Percentiles rank a stretch among this genome's conserved stretches.
phyloP scores from a whole-genome alignment of 148 eudicot genomes.

The Heliamphora exappendiculata region DNA sequence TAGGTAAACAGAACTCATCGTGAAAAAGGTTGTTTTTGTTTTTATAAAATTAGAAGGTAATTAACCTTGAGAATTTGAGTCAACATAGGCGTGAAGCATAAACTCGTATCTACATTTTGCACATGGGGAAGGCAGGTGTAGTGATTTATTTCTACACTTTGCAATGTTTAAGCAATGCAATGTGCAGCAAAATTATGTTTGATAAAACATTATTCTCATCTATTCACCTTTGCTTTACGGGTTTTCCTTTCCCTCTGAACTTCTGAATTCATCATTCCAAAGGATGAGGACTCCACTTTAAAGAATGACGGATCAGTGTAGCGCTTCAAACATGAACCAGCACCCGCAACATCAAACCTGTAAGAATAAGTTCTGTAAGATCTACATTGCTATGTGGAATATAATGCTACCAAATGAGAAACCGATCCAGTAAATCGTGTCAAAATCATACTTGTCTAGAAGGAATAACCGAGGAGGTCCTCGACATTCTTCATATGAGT shows the following conservation, averaged over 20 bases:
- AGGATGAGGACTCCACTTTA: slow-evolving; percentile 47
- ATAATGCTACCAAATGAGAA: not conserved
- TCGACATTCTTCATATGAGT: slow-evolving; percentile 91
- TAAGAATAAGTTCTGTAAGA: slow-evolving; percentile 6
- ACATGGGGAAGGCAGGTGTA: not conserved
- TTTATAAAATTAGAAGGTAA: no score
- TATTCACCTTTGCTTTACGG: slow-evolving; percentile 73
- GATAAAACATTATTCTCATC: not conserved
- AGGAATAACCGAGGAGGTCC: slow-evolving; percentile 94
- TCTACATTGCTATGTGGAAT: not conserved
- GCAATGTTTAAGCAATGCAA: no score
- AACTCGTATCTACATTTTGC: not conserved
- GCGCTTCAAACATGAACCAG: slow-evolving; percentile 96
- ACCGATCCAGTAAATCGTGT: not conserved
- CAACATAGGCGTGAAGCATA: not conserved
- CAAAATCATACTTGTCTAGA: slow-evolving; percentile 72
- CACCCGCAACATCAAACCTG: slow-evolving; percentile 98
- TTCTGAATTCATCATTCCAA: slow-evolving; percentile 42
- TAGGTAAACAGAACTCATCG: not conserved
- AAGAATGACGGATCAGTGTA: slow-evolving; percentile 93
- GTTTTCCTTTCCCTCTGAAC: slow-evolving; percentile 71
- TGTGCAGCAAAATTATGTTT: not conserved
- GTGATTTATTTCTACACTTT: no score
- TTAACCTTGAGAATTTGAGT: not conserved
- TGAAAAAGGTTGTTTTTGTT: no score